Evolutionary conservation across 495 filamentous ascomycete genomes (phyloP).

Genomic region (Hypoxylon subgilvum): DNA sequence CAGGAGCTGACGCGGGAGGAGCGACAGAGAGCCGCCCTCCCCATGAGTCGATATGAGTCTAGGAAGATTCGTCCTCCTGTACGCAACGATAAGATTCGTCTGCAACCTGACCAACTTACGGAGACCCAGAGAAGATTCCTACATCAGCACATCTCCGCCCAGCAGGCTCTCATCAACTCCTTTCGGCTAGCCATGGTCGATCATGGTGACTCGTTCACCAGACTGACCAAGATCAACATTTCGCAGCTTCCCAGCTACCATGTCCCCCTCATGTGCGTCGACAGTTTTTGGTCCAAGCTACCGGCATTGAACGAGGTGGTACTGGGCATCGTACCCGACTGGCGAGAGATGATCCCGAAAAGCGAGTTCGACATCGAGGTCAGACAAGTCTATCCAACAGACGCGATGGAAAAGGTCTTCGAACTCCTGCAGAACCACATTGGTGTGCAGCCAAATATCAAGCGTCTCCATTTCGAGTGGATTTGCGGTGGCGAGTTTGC

Average conservation of each 20-base stretch:
- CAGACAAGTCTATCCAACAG: conserved; percentile 48
- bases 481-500: conserved; percentile 63
- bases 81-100: not conserved
- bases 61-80: not conserved
- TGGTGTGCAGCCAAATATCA: conserved; percentile 47
- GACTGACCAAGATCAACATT: conserved; percentile 56
- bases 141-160: conserved; percentile 63
- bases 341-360: conserved; percentile 53
- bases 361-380: conserved; percentile 47
- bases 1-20: not conserved
- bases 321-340: conserved; percentile 60
- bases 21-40: conserved; percentile 5
- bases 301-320: conserved; percentile 50
- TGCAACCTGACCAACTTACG: conserved; percentile 43
- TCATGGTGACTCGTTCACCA: conserved; percentile 47
- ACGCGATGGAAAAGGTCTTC: conserved; percentile 51
- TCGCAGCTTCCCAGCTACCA: conserved; percentile 59
- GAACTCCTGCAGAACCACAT: conserved; percentile 52
- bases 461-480: conserved; percentile 61
- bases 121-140: conserved; percentile 63
- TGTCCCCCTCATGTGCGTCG: conserved; percentile 48
- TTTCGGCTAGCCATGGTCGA: conserved; percentile 61
- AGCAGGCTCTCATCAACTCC: conserved; percentile 62
- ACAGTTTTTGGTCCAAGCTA: conserved; percentile 60
- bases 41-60: not conserved